Base-by-base conservation (phyloP, 768 basidiomycete genomes). In the Chalciporus pseudorubinellus region DNA sequence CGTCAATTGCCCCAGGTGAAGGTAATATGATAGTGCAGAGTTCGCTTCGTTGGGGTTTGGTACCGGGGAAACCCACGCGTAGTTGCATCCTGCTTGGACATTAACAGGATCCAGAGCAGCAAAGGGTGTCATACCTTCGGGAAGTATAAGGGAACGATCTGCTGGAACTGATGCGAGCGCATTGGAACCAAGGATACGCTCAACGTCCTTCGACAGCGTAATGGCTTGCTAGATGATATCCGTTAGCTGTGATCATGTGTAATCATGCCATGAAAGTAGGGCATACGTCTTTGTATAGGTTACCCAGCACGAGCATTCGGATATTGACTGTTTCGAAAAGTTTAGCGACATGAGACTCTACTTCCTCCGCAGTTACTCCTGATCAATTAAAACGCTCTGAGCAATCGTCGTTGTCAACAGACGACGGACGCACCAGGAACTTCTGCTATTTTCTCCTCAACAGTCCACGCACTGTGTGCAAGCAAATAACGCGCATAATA, bases 11-110 rank as follows among this genome's bases (percentile, higher is more conserved):
- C n/a, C n/a, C n/a, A 89, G 77, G 61, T 92, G 85, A 50, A 89
- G 71, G 66, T 88, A 93, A 72, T 97, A 98, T 3, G 88, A 85
- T 46, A 98, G 64, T 2, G 87, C 81, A 6, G 88, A 91, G 71
- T 98, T 99, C 44, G 85, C 74, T 69, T 99, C 88, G 59, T 90
- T 84, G 3, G 83, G 78, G 67, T 98, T 98, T 4, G 84, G 83
- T 21, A 95, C 81, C 2, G 77, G 75, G 3, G 79, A 61, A 7
- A 81, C 74, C 77, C 83, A 87, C 47, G 85, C 75, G 59, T 77
- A 78, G 63, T 93, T 87, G 40, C 81, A 84, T 6, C 78, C 93
- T 94, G 61, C 11, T 21, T 43, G 1, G 54, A 46, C 19, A 47
- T 70, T 29, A 63, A 38, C 29, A 38, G 14, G 22, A 36, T 36